These are phyloP conservation scores for Limonium bicolor DNA, from an alignment of 148 eudicot species.

Conservation along the genomic window DNA sequence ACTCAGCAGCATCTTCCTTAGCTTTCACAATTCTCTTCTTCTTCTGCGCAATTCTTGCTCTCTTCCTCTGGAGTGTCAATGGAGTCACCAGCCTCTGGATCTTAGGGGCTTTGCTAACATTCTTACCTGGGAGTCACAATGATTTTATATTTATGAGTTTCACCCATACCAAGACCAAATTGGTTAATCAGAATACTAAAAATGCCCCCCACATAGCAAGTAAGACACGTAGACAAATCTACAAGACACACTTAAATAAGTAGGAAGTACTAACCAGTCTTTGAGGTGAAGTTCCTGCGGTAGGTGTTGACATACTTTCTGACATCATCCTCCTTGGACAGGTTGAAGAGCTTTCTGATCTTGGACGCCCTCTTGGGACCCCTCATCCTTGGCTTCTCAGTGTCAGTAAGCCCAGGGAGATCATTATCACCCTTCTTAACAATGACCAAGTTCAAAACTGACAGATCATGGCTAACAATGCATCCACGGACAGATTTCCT, in stretches of 20 bases:
- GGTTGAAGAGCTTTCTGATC: conserved; percentile 86
- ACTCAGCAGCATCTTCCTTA: conserved; percentile 38
- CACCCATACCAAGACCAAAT: too few species aligned
- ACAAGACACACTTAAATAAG: too few species aligned
- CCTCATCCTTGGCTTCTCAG: conserved; percentile 92
- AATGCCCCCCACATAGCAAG: too few species aligned
- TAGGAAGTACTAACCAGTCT: conserved; percentile 21
- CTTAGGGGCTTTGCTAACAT: conserved; percentile 75
- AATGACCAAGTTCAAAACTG: conserved; percentile 70
- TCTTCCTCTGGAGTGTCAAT: conserved; percentile 79
- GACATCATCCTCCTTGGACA: conserved; percentile 78
- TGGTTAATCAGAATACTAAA: too few species aligned
- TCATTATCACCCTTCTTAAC: conserved; percentile 90
- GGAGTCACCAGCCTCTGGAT: conserved; percentile 90
- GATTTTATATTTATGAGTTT: not conserved
- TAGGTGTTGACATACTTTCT: conserved; percentile 91
- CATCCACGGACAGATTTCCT: conserved; percentile 87
- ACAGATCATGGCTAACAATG: conserved; percentile 71
- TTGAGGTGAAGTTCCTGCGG: conserved; percentile 69
- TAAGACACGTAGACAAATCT: too few species aligned
- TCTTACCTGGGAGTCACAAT: conserved; percentile 30
- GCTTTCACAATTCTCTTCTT: conserved; percentile 57
- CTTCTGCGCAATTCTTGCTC: conserved; percentile 75
- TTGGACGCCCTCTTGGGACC: conserved; percentile 93
- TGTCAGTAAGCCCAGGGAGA: conserved; percentile 69